Evolutionary conservation across 345 rosid genomes (phyloP).

Genomic region (Gossypium stocksii): DNA sequence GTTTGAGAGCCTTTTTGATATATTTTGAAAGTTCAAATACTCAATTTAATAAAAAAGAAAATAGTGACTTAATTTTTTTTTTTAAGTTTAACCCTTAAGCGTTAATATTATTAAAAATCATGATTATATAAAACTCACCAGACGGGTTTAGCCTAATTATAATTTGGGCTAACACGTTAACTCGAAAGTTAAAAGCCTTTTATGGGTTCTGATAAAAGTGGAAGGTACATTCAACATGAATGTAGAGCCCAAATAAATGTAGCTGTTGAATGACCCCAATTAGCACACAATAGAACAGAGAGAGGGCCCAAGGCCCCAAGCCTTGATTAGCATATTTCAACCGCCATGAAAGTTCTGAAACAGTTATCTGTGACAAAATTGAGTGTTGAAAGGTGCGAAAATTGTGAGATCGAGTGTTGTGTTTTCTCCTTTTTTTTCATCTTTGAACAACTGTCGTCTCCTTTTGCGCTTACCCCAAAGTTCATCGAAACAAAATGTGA

Average conservation of each 20-base stretch:
- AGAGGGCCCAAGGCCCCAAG: not conserved
- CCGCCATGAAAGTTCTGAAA: not conserved
- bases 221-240: not conserved
- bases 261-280: not conserved
- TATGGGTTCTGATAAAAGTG: not conserved
- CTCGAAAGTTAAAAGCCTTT: not conserved
- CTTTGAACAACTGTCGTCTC: not conserved
- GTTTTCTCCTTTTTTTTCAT: not conserved
- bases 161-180: not conserved
- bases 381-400: too few relatives aligned
- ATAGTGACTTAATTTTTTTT: too few relatives aligned
- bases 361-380: not conserved
- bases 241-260: not conserved
- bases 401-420: too few relatives aligned
- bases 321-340: not conserved
- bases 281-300: too few relatives aligned
- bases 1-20: accelerated
- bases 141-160: not conserved
- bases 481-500: not conserved
- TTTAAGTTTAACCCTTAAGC: too few relatives aligned
- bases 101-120: too few relatives aligned
- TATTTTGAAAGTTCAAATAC: too few relatives aligned
- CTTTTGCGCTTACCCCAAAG: not conserved
- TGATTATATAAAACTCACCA: not conserved
- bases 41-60: too few relatives aligned